Conservation (phyloP, 768 basidiomycete genomes). For the Hygrophorus russula region DNA sequence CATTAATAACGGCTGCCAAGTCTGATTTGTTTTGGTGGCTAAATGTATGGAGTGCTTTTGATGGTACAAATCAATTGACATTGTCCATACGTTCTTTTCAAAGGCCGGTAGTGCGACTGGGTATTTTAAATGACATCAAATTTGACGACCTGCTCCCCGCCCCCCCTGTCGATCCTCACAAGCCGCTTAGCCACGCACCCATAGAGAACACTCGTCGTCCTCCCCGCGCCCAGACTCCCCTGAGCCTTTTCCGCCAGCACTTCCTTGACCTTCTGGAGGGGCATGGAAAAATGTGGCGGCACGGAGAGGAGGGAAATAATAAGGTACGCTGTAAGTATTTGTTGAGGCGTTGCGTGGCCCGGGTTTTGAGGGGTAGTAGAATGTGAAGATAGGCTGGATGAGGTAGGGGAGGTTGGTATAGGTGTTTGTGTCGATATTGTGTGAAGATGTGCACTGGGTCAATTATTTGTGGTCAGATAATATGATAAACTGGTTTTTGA, state of each 20-base stretch:
- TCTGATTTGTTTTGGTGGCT: no score
- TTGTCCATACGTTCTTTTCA: no score
- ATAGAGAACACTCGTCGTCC: slow-evolving; percentile 55
- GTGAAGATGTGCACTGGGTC: slow-evolving; percentile 43
- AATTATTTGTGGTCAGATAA: slow-evolving; percentile 1
- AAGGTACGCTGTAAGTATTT: slow-evolving; percentile 60
- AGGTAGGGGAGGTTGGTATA: slow-evolving; percentile 43
- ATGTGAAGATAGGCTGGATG: slow-evolving; percentile 45
- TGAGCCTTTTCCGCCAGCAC: slow-evolving; percentile 30
- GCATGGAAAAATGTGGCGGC: slow-evolving; percentile 41
- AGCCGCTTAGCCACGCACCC: slow-evolving; percentile 72
- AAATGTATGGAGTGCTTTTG: no score
- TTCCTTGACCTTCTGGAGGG: slow-evolving; percentile 54
- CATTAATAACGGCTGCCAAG: no score
- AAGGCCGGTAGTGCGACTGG: no score
- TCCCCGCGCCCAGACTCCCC: slow-evolving; percentile 22
- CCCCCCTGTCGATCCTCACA: no score
- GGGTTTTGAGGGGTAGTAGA: slow-evolving; percentile 21
- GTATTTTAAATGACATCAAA: slow-evolving; percentile 60
- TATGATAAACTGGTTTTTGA: background rate
- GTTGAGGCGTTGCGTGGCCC: slow-evolving; percentile 45
- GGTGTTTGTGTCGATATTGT: slow-evolving; percentile 39
- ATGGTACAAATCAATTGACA: no score
- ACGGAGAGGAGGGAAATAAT: slow-evolving; percentile 46
- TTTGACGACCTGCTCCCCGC: slow-evolving; percentile 63